phyloP scores from a whole-genome alignment of 2,329 filamentous ascomycete species.

The Pseudogymnoascus sp. region DNA sequence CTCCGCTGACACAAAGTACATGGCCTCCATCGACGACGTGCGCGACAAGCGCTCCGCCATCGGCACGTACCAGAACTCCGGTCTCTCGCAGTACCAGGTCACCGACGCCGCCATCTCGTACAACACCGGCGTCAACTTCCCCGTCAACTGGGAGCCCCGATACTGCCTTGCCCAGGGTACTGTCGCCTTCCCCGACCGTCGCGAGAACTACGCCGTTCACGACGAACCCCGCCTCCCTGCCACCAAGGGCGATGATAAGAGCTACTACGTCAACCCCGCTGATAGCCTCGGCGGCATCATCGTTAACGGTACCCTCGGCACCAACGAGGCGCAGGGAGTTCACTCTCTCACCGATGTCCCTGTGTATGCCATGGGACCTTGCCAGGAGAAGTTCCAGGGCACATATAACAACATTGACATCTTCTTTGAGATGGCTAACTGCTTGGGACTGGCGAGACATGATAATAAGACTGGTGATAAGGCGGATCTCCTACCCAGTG shows the following conservation, averaged over 20 bases:
- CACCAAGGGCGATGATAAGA: constrained; percentile 39
- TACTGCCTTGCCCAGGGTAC: constrained; percentile 72
- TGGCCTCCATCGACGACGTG: constrained; percentile 47
- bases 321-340: constrained; percentile 56
- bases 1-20: constrained; percentile 70
- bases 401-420: constrained; percentile 64
- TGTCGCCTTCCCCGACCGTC: constrained; percentile 62
- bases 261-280: constrained; percentile 57
- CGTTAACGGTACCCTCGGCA: constrained; percentile 66
- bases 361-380: constrained; percentile 71
- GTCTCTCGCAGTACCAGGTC: constrained; percentile 65
- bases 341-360: constrained; percentile 72
- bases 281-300: constrained; percentile 61
- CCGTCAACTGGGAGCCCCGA: constrained; percentile 74
- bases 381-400: constrained; percentile 67
- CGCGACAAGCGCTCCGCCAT: constrained; percentile 69
- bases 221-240: constrained; percentile 58
- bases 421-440: constrained; percentile 57
- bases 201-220: constrained; percentile 69
- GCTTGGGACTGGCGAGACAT: constrained; percentile 20
- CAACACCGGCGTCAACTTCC: constrained; percentile 67
- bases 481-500: not conserved
- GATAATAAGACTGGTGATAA: constrained; percentile 14
- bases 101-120: constrained; percentile 52
- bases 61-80: constrained; percentile 65